Percentiles rank a stretch among this genome's conserved stretches.
phyloP scores from a whole-genome alignment of 164 flowering plant species.

The Berberis thunbergii region DNA sequence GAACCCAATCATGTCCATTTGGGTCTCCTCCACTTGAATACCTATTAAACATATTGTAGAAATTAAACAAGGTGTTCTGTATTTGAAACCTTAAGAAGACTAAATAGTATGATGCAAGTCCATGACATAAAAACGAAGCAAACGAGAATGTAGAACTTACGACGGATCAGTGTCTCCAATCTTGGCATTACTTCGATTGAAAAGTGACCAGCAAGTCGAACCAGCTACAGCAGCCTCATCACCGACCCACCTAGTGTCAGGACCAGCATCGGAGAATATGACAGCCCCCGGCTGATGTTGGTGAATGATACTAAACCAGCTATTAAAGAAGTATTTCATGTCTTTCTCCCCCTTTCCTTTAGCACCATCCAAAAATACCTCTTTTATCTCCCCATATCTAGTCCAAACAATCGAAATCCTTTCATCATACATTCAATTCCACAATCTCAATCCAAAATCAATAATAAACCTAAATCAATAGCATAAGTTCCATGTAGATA shows the following conservation, averaged over 20 bases:
- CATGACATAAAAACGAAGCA: background rate
- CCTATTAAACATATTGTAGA: conserved; percentile 20
- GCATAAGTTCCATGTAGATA: too few species aligned
- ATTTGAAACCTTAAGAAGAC: too few species aligned
- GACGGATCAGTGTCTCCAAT: conserved; percentile 57
- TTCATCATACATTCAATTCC: background rate
- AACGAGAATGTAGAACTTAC: conserved; percentile 32
- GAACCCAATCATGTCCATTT: conserved; percentile 84
- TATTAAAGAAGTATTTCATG: conserved; percentile 81
- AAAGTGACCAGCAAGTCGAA: conserved; percentile 91
- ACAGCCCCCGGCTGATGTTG: conserved; percentile 81
- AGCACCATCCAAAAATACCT: conserved; percentile 91
- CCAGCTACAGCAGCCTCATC: conserved; percentile 81
- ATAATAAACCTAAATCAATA: background rate
- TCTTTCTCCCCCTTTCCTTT: conserved; percentile 84
- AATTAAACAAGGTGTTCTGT: too few species aligned
- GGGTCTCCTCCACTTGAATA: conserved; percentile 68
- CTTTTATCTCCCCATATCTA: conserved; percentile 84
- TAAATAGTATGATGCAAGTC: too few species aligned
- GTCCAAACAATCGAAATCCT: conserved; percentile 5
- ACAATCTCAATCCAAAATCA: conserved; percentile 1
- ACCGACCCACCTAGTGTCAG: conserved; percentile 87
- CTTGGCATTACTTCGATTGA: conserved; percentile 46
- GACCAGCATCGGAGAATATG: conserved; percentile 97
- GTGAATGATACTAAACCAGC: conserved; percentile 81